Evolutionary conservation across 495 filamentous ascomycete species (phyloP).

Genomic region (Barbatosphaeria neglecta): DNA sequence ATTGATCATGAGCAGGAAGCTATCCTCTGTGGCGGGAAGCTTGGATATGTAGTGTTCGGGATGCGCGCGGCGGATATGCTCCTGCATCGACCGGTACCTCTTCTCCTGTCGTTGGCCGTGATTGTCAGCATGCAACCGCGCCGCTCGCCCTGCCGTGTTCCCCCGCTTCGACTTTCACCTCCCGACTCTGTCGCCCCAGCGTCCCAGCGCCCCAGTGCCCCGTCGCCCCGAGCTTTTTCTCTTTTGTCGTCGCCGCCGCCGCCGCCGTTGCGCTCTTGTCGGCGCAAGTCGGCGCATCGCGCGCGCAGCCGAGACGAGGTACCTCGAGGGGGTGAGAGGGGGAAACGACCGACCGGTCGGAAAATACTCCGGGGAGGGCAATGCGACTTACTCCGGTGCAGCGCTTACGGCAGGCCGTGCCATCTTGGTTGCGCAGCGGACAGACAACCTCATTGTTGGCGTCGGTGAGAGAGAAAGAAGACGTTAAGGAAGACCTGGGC

Average conservation of each 20-base stretch:
- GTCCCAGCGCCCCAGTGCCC: too few relatives aligned
- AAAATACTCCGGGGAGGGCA: constrained; percentile 7
- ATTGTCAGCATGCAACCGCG: constrained; percentile 1
- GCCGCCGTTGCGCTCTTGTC: not conserved
- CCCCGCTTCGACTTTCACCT: not conserved
- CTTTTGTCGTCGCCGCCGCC: too few relatives aligned
- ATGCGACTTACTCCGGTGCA: constrained; percentile 83
- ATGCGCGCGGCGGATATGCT: constrained; percentile 96
- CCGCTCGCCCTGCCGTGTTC: not conserved
- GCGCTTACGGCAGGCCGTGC: constrained; percentile 93
- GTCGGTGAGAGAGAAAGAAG: constrained; percentile 86
- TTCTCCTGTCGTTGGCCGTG: constrained; percentile 57
- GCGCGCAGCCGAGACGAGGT: not conserved
- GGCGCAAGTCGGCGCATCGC: too few relatives aligned
- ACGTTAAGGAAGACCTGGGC: constrained; percentile 73
- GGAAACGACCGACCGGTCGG: constrained; percentile 4
- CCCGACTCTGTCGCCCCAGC: too few relatives aligned
- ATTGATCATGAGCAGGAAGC: constrained; percentile 91
- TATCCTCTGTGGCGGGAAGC: constrained; percentile 96
- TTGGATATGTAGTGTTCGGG: constrained; percentile 97
- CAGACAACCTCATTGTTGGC: constrained; percentile 93
- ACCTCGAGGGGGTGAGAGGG: not conserved
- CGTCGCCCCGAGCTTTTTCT: too few relatives aligned
- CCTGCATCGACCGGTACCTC: constrained; percentile 97
- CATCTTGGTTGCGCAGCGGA: constrained; percentile 90